These are phyloP conservation scores for Microcos paniculata DNA, from an alignment of 345 rosid genomes.

Conservation along the genomic window DNA sequence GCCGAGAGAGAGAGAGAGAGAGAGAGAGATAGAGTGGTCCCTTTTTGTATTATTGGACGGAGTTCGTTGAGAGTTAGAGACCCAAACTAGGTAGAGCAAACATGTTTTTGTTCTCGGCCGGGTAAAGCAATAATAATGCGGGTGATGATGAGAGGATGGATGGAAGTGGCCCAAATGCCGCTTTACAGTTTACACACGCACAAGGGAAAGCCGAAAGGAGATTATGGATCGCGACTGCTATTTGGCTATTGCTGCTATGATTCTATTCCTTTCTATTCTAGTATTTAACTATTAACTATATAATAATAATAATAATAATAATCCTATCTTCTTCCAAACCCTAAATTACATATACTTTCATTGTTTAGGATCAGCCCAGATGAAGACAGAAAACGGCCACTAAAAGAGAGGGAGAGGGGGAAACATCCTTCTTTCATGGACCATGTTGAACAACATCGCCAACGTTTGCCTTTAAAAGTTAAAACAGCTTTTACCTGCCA, in stretches of 20 bases:
- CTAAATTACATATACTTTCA: not conserved
- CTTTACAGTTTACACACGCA: not conserved
- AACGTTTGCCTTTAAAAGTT: not conserved
- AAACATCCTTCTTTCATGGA: not conserved
- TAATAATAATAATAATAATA: no score
- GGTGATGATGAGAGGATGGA: not conserved
- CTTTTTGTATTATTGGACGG: not conserved
- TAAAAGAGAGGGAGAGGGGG: no score
- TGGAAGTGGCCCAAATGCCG: slow-evolving; percentile 1
- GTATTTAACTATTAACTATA: no score
- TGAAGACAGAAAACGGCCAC: not conserved
- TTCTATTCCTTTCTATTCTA: no score
- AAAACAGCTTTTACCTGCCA: not conserved
- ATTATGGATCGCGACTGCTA: not conserved
- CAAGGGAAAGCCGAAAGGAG: not conserved
- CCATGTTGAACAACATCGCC: not conserved
- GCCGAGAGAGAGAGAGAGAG: no score
- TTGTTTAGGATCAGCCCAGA: not conserved
- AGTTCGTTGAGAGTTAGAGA: not conserved
- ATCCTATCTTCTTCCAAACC: not conserved
- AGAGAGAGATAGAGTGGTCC: not conserved
- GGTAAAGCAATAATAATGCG: not conserved
- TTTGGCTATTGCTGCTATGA: not conserved
- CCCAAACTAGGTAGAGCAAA: not conserved
- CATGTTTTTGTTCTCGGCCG: not conserved